Conservation (phyloP, 495 filamentous ascomycete species). For the Xylaria scruposa region DNA sequence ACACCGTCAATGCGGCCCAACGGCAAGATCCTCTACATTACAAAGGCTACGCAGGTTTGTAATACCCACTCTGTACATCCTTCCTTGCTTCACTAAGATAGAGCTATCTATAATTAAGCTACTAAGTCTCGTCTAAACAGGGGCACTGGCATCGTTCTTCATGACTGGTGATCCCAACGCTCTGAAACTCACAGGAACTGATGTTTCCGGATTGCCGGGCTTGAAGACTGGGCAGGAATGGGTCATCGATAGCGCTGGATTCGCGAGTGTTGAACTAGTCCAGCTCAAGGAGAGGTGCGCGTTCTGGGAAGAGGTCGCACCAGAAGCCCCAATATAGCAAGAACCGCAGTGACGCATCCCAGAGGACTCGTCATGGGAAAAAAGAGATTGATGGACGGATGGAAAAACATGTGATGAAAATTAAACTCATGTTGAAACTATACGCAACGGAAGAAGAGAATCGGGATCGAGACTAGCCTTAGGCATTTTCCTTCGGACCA, state of each 20-base stretch:
- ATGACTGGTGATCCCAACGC: slow-evolving; percentile 65
- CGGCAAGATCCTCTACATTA: slow-evolving; percentile 60
- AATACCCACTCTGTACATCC: no score
- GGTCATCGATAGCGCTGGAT: slow-evolving; percentile 53
- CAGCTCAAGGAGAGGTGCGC: slow-evolving; percentile 57
- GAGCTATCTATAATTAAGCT: background rate
- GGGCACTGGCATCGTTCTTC: slow-evolving; percentile 64
- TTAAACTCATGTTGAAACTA: background rate
- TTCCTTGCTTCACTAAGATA: background rate
- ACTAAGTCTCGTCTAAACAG: background rate
- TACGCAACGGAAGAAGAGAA: background rate
- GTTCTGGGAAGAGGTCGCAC: slow-evolving; percentile 57
- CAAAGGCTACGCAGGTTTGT: slow-evolving; percentile 58
- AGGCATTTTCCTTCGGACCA: no score
- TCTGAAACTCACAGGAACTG: slow-evolving; percentile 59
- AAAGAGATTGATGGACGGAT: background rate
- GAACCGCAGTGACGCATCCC: background rate
- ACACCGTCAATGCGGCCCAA: slow-evolving; percentile 61
- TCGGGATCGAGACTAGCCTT: no score
- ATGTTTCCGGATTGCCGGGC: slow-evolving; percentile 54
- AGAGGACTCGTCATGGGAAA: background rate
- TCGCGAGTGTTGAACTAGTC: slow-evolving; percentile 46
- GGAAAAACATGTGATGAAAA: background rate
- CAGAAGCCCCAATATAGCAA: slow-evolving; percentile 27
- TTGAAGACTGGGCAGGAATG: slow-evolving; percentile 54